Evolutionary conservation across 768 basidiomycete genomes (phyloP), one percentile per base, ranked within the genome.

Genomic region (Lactarius hatsudake): DNA sequence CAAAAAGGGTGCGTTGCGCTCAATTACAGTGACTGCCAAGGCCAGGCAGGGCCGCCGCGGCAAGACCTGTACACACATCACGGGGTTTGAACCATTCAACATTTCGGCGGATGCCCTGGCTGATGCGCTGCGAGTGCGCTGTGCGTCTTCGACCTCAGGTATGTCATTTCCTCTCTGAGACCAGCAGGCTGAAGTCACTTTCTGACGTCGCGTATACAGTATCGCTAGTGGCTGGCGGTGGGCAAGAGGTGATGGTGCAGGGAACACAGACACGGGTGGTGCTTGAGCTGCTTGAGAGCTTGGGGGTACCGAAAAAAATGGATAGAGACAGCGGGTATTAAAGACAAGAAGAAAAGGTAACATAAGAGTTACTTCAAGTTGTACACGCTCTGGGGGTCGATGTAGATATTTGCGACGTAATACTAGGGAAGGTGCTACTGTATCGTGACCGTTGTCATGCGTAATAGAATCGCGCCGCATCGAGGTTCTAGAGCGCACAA

Each of bases 81-180:
- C 87, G 0, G 90, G 90, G 0, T 90, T 93, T 66, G 95, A 97
- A 74, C 83, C 88, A 0, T 97, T 88, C 75, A 78, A 84, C 32
- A 76, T 92, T 12, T 80, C 86, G 17, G 84, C 87, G 15, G 87
- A 91, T 13, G 84, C 85, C 34, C 85, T 95, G 76, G 88, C 89
- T 1, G 91, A 95, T 56, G 91, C 91, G 57, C 77, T 96, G 66
- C 83, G 87, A 64, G 89, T 85, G 76, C 72, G 81, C 2, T 96
- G 94, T 72, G 93, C 94, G 1, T 86, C 88, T 54, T 83, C 92
- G 12, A 91, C 94, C 6, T 87, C 90, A 54, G 85, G 91, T 90
- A 65, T 58, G 85, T 74, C 23, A 38, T 64, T 23, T 26, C 55
- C 3, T 57, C 57, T 18, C 40, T 62, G 26, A 55, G 17, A 59